phyloP scores from a whole-genome alignment of 352 stramenopile genomes.

The Globisporangium radiosum region DNA sequence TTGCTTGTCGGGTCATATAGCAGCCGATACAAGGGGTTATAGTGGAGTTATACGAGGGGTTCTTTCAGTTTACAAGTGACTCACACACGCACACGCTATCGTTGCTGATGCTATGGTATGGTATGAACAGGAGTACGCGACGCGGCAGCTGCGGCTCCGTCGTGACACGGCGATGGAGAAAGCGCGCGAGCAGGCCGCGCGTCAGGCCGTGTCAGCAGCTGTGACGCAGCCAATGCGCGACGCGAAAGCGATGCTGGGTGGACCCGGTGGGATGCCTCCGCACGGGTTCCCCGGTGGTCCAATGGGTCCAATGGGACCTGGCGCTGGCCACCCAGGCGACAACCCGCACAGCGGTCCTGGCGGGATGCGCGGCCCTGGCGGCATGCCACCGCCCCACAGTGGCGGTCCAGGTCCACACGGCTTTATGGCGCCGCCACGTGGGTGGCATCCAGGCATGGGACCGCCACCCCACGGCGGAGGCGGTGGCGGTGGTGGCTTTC shows the following conservation, averaged over 20 bases:
- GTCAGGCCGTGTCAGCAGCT: conserved; percentile 54
- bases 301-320: conserved; percentile 7
- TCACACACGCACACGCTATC: background rate
- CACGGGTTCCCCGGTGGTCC: conserved; percentile 6
- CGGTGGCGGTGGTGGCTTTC: conserved; percentile 19
- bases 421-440: conserved; percentile 57
- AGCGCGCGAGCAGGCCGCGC: conserved; percentile 71
- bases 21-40: no score
- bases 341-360: background rate
- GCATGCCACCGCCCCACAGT: conserved; percentile 3
- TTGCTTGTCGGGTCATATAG: no score
- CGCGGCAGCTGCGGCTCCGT: conserved; percentile 61
- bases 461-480: conserved; percentile 22
- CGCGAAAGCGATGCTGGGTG: conserved; percentile 7
- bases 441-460: conserved; percentile 69
- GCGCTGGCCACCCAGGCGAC: conserved; percentile 1
- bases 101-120: background rate
- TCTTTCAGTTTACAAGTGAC: background rate
- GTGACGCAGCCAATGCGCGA: conserved; percentile 34
- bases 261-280: conserved; percentile 22
- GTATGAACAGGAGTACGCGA: conserved; percentile 64
- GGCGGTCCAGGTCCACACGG: conserved; percentile 18
- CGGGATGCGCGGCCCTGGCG: background rate
- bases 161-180: conserved; percentile 72
- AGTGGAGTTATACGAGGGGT: no score